Evolutionary conservation across 345 rosid species (phyloP).

Genomic region (Eucalyptus sp.): DNA sequence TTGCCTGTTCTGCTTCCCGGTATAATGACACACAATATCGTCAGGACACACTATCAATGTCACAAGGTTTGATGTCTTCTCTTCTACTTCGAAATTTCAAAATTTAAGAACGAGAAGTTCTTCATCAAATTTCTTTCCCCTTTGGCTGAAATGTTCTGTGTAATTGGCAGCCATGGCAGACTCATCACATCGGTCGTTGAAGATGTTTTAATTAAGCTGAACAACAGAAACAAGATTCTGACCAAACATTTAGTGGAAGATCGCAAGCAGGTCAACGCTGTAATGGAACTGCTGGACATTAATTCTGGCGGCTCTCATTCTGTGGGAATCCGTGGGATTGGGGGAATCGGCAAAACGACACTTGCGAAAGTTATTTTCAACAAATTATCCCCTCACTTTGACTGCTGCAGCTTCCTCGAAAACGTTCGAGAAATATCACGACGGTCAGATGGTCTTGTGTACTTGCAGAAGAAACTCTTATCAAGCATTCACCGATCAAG

Average conservation of each 20-base stretch:
- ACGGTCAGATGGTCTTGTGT: not conserved
- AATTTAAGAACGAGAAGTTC: not conserved
- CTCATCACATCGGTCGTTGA: not conserved
- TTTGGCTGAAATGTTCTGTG: not conserved
- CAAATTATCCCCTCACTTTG: not conserved
- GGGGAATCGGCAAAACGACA: slow-evolving; percentile 2
- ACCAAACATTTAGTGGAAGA: not conserved
- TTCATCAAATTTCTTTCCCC: not conserved
- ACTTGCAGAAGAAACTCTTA: slow-evolving; percentile 2
- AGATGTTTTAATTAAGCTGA: not conserved
- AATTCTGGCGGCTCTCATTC: not conserved
- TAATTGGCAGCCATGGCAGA: not conserved
- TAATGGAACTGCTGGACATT: not conserved
- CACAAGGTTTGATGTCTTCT: not conserved
- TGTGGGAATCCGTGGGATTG: slow-evolving; percentile 10
- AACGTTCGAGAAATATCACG: not conserved
- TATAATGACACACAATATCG: not conserved
- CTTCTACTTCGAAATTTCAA: not conserved
- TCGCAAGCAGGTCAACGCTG: not conserved
- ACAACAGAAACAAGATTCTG: not conserved
- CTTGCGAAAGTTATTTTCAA: slow-evolving; percentile 1
- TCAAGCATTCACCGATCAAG: not conserved
- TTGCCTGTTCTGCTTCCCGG: not conserved
- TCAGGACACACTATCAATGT: not conserved
- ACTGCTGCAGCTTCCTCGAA: slow-evolving; percentile 4